Percentiles rank a stretch among this genome's conserved stretches.
These are phyloP conservation scores for Plasmodium gaboni DNA, from an alignment of 169 alveolate genomes.

Conservation along the genomic window DNA sequence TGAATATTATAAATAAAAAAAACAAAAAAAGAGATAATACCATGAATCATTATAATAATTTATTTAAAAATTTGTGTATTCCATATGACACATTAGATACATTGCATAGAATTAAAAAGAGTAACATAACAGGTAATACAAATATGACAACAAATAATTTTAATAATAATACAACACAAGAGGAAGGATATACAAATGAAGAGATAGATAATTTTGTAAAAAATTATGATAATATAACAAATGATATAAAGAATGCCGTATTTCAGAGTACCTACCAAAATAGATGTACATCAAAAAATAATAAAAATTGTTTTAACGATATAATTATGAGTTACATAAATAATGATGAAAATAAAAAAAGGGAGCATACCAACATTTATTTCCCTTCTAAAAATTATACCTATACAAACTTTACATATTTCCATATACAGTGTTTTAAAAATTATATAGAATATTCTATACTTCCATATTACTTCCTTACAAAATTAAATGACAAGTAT, in stretches of 20 bases:
- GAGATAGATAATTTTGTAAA: slow-evolving; percentile 13
- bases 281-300: slow-evolving; percentile 5
- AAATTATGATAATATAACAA: slow-evolving; percentile 31
- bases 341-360: slow-evolving; percentile 33
- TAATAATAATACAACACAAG: not conserved
- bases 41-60: slow-evolving; percentile 29
- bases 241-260: not conserved
- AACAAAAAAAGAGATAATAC: slow-evolving; percentile 28
- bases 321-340: slow-evolving; percentile 45
- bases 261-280: slow-evolving; percentile 1
- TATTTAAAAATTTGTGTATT: slow-evolving; percentile 56
- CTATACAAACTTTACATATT: slow-evolving; percentile 53
- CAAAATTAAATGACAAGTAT: slow-evolving; percentile 45
- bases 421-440: slow-evolving; percentile 71
- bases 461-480: slow-evolving; percentile 60
- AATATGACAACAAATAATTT: not conserved
- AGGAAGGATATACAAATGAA: slow-evolving; percentile 32
- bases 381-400: slow-evolving; percentile 68
- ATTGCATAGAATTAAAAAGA: slow-evolving; percentile 20
- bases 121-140: not conserved
- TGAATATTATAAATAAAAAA: slow-evolving; percentile 18
- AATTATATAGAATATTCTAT: slow-evolving; percentile 50
- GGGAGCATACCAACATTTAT: slow-evolving; percentile 6
- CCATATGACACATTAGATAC: slow-evolving; percentile 46
- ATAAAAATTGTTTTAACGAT: slow-evolving; percentile 22